These are phyloP conservation scores for Casaregolazyma lundiana DNA, from an alignment of 1,139 yeast species.

Conservation along the genomic window DNA sequence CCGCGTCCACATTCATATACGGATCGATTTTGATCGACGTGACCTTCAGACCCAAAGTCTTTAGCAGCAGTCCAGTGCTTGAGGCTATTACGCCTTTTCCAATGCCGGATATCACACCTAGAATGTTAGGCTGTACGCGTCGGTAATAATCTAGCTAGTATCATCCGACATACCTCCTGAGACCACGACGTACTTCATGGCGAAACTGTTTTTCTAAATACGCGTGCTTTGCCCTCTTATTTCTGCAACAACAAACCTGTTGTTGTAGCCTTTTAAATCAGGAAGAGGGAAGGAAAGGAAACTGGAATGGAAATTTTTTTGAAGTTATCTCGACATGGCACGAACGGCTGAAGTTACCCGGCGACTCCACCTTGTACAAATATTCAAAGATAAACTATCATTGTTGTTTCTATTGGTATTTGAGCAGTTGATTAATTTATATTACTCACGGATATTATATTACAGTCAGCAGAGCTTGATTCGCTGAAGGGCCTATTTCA, in stretches of 20 bases:
- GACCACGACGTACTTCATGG: constrained; percentile 97
- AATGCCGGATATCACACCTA: constrained; percentile 97
- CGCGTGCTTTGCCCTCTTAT: background rate
- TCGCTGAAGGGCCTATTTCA: no score
- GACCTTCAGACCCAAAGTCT: constrained; percentile 89
- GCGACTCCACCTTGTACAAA: no score
- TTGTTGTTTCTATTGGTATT: no score
- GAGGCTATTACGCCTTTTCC: constrained; percentile 98
- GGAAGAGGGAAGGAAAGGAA: constrained; percentile 12
- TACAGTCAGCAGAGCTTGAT: no score
- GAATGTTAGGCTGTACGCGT: constrained; percentile 27
- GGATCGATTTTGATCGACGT: constrained; percentile 98
- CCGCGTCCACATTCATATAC: constrained; percentile 98
- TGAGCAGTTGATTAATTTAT: no score
- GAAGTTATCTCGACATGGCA: background rate
- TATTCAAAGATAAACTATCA: no score
- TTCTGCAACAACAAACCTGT: background rate
- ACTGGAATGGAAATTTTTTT: background rate
- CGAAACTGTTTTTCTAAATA: background rate
- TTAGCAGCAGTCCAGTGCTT: constrained; percentile 90
- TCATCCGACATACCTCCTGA: constrained; percentile 62
- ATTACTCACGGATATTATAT: no score
- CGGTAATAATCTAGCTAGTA: background rate
- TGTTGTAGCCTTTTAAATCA: constrained; percentile 1
- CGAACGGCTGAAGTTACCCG: background rate